Base-by-base conservation (phyloP, 768 basidiomycete species). In the Suillus spraguei region DNA sequence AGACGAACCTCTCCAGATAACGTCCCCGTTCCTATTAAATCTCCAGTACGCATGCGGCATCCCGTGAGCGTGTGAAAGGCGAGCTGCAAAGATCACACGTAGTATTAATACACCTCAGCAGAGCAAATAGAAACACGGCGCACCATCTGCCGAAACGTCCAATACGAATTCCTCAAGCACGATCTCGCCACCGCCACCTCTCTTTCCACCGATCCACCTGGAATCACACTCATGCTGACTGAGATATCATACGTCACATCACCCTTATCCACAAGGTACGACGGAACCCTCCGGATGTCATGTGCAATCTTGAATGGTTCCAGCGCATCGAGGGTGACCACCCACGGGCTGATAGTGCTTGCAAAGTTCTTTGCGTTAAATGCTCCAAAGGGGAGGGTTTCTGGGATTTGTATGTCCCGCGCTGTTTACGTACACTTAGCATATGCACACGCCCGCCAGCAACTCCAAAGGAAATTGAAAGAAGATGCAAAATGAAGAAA, bases 311-410 rank as follows among this genome's bases (percentile, higher is more conserved):
- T 47, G 50, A 61, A 61, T 9, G 60, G 60, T 36, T 61, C 60
- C 49, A 61, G 33, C 28, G 60, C 60, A 28, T 61, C 60, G 16
- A 61, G 60, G 16, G 60, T 61, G 60, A 61, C 52, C 17, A 61
- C 60, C 60, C 60, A 61, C 20, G 60, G 60, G 22, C 60, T 61
- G 46, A 61, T 61, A 7, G 60, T 61, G 46, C 46, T 52, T 22
- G 60, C 60, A 24, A 61, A 61, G 35, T 61, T 61, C 50, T 61
- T 61, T 38, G 60, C 60, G 9, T 61, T 61, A 14, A 61, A 61
- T 36, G 60, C 60, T 7, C 46, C 60, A 2, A 61, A 61, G 17
- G 60, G 60, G 49, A 56, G 50, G 8, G 46, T 39, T 61, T 61
- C 60, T 6, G 46, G 46, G 17, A 20, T 17, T 52, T 61, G 60